phyloP scores from a whole-genome alignment of 2,329 filamentous ascomycete species.

The Rhytidhysteron rufulum region DNA sequence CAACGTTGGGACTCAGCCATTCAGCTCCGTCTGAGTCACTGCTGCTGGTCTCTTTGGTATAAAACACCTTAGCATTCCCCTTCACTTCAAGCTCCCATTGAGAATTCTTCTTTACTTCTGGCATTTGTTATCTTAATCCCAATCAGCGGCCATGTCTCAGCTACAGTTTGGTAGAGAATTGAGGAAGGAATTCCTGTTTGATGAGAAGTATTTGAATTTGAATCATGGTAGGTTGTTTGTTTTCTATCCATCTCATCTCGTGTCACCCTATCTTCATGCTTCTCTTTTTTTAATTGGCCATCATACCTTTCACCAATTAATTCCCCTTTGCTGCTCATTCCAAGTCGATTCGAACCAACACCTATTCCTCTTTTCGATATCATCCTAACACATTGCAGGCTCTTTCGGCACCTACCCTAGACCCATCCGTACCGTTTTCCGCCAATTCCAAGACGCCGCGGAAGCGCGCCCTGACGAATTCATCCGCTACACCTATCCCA shows the following conservation, averaged over 20 bases:
- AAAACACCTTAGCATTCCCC: too few relatives aligned
- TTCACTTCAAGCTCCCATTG: too few relatives aligned
- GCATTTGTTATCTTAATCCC: too few relatives aligned
- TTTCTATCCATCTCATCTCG: too few relatives aligned
- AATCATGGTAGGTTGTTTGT: conserved; percentile 64
- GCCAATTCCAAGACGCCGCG: conserved; percentile 60
- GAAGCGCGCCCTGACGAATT: conserved; percentile 73
- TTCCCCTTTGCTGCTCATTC: too few relatives aligned
- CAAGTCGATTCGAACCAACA: background rate
- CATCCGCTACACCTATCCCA: conserved; percentile 64
- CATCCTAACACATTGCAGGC: conserved; percentile 39
- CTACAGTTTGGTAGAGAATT: conserved; percentile 54
- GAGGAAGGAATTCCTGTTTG: conserved; percentile 66
- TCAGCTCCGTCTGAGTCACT: too few relatives aligned
- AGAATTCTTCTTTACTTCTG: too few relatives aligned
- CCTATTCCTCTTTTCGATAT: background rate
- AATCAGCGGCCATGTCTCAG: too few relatives aligned
- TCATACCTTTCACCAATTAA: too few relatives aligned
- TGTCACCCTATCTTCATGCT: too few relatives aligned
- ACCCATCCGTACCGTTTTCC: conserved; percentile 56
- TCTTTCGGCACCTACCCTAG: conserved; percentile 77
- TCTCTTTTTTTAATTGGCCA: background rate
- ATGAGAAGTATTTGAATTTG: conserved; percentile 64
- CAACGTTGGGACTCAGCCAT: too few relatives aligned
- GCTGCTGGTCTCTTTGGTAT: too few relatives aligned